Evolutionary conservation across 805 yeast genomes (phyloP).

Genomic region (Zygosaccharomyces gambellarensis): DNA sequence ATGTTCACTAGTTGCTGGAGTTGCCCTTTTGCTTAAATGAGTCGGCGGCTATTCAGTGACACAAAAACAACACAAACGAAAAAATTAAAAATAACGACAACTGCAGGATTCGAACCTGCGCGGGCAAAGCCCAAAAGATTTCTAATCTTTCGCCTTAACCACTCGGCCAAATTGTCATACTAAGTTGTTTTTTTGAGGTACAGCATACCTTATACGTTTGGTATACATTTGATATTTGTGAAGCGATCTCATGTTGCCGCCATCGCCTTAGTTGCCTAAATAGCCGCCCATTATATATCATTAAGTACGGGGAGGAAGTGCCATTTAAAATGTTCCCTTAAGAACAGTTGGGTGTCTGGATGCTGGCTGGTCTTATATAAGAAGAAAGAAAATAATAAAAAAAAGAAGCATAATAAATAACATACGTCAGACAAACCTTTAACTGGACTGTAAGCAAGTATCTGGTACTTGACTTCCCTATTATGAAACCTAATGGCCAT

Average conservation of each 20-base stretch:
- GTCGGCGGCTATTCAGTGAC: not conserved
- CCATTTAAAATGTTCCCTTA: too few species aligned
- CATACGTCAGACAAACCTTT: not conserved
- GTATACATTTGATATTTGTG: too few species aligned
- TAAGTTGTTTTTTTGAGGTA: too few species aligned
- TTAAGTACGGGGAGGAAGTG: too few species aligned
- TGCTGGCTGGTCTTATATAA: too few species aligned
- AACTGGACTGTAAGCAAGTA: not conserved
- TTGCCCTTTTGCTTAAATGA: not conserved
- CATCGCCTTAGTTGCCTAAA: too few species aligned
- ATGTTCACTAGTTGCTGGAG: too few species aligned
- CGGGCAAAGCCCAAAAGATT: conserved; percentile 51
- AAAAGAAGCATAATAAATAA: not conserved
- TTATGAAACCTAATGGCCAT: not conserved
- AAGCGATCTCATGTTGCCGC: too few species aligned
- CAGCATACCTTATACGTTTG: too few species aligned
- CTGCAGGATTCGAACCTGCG: conserved; percentile 65
- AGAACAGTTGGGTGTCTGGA: too few species aligned
- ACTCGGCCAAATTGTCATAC: conserved; percentile 50
- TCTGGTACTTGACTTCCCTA: not conserved
- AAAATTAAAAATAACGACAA: conserved; percentile 44
- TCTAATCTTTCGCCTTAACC: conserved; percentile 59
- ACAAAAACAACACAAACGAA: not conserved
- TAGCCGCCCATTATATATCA: too few species aligned
- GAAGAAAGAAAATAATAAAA: too few species aligned